Evolutionary conservation across 2,329 filamentous ascomycete species (phyloP).

Genomic region (Metarhizium guizhouense): DNA sequence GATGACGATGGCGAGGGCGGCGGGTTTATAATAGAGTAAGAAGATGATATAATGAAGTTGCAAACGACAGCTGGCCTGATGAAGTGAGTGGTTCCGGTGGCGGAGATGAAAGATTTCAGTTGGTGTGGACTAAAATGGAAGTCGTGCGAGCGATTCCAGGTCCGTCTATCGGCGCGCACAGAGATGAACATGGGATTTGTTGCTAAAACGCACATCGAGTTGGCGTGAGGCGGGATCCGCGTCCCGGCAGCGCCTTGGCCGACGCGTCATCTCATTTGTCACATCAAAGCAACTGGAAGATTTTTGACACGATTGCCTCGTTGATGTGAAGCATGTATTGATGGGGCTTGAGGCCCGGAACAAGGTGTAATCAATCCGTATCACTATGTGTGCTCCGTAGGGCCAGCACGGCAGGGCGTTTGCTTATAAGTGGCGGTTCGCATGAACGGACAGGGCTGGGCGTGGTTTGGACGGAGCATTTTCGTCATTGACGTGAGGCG

Average conservation of each 20-base stretch:
- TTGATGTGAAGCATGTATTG: too few relatives aligned
- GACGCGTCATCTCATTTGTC: neutral
- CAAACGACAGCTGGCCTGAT: neutral
- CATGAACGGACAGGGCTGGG: too few relatives aligned
- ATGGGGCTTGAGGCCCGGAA: too few relatives aligned
- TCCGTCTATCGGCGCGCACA: too few relatives aligned
- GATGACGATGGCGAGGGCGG: conserved; percentile 35
- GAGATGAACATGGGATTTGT: too few relatives aligned
- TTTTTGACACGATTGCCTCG: too few relatives aligned
- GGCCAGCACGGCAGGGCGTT: too few relatives aligned
- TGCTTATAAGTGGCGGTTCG: too few relatives aligned
- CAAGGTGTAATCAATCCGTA: too few relatives aligned
- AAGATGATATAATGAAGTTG: neutral
- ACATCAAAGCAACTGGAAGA: neutral
- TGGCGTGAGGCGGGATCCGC: neutral
- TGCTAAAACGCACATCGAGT: neutral
- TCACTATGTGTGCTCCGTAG: too few relatives aligned
- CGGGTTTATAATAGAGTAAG: conserved; percentile 33
- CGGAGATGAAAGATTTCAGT: neutral
- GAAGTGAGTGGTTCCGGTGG: neutral
- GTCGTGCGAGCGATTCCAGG: neutral
- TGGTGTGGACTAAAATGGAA: neutral
- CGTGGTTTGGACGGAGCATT: too few relatives aligned
- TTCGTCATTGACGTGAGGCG: too few relatives aligned
- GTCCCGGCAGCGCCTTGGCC: neutral